Percentiles rank a stretch among this genome's conserved stretches.
phyloP scores from a whole-genome alignment of 2,329 filamentous ascomycete genomes.

The Epichloe glyceriae region DNA sequence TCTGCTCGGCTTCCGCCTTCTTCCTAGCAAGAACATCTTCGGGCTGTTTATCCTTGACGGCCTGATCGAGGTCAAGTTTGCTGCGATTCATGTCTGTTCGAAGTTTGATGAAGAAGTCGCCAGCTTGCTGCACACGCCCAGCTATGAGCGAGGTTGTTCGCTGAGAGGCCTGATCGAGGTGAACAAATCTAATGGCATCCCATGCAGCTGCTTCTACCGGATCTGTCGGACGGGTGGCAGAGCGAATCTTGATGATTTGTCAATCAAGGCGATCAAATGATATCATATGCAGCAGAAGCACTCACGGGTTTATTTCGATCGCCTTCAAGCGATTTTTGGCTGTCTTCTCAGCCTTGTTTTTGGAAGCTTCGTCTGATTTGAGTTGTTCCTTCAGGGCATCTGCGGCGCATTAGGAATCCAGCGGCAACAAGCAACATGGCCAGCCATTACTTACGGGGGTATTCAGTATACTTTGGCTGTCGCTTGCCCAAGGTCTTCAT shows the following conservation, averaged over 20 bases:
- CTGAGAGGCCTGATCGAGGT: conserved; percentile 29
- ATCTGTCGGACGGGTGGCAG: conserved; percentile 30
- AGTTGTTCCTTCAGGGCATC: conserved; percentile 33
- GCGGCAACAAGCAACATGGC: not conserved
- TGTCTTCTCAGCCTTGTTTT: conserved; percentile 32
- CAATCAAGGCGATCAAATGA: not conserved
- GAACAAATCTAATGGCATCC: conserved; percentile 39
- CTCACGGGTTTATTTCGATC: conserved; percentile 27
- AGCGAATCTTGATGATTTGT: conserved; percentile 20
- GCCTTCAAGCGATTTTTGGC: conserved; percentile 29
- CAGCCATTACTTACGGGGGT: conserved; percentile 22
- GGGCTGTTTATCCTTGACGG: conserved; percentile 27
- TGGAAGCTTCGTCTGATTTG: conserved; percentile 31
- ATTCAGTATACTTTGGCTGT: conserved; percentile 33
- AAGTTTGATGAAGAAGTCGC: conserved; percentile 35
- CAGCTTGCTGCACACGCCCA: conserved; percentile 35
- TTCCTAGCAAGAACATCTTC: conserved; percentile 23
- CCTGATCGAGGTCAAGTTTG: conserved; percentile 32
- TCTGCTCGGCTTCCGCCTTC: conserved; percentile 28
- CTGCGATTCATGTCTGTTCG: conserved; percentile 34
- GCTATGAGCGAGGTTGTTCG: conserved; percentile 29
- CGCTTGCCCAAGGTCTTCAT: conserved; percentile 30
- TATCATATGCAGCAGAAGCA: not conserved
- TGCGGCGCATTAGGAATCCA: conserved; percentile 4
- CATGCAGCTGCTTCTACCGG: conserved; percentile 35